Conservation (phyloP, 2,329 filamentous ascomycete species). For the Colletotrichum lupini region DNA sequence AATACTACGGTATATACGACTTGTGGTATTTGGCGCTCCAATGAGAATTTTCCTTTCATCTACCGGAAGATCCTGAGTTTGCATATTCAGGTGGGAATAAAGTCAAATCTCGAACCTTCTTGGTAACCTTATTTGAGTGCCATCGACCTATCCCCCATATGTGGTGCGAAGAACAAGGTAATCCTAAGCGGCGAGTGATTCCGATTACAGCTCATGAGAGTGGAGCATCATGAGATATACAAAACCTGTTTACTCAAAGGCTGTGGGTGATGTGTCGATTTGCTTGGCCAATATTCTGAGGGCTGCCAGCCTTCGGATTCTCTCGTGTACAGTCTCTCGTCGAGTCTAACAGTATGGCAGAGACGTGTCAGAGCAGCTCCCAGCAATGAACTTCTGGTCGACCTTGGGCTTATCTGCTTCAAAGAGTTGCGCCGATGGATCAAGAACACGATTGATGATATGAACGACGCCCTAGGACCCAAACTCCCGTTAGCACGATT, state of each 20-base stretch:
- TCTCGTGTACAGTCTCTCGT: background rate
- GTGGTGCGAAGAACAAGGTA: background rate
- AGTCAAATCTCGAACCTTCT: background rate
- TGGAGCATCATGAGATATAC: no score
- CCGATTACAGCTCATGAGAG: no score
- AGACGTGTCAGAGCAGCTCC: constrained; percentile 41
- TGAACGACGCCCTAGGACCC: constrained; percentile 39
- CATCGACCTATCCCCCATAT: background rate
- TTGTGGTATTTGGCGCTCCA: background rate
- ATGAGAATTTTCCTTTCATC: background rate
- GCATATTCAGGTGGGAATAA: background rate
- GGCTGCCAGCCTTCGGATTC: background rate
- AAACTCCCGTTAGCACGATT: background rate
- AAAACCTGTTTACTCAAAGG: no score
- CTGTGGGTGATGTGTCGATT: no score
- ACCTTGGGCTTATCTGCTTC: constrained; percentile 39
- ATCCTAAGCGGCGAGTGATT: background rate
- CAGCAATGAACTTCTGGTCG: constrained; percentile 40
- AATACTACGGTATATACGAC: background rate
- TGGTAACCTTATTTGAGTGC: background rate
- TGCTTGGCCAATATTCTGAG: no score
- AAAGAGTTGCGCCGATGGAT: constrained; percentile 41
- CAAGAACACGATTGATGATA: constrained; percentile 40
- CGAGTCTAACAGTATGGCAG: constrained; percentile 40
- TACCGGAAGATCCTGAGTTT: background rate